Conservation (phyloP, 169 alveolate species). For the Babesia gibsoni region DNA sequence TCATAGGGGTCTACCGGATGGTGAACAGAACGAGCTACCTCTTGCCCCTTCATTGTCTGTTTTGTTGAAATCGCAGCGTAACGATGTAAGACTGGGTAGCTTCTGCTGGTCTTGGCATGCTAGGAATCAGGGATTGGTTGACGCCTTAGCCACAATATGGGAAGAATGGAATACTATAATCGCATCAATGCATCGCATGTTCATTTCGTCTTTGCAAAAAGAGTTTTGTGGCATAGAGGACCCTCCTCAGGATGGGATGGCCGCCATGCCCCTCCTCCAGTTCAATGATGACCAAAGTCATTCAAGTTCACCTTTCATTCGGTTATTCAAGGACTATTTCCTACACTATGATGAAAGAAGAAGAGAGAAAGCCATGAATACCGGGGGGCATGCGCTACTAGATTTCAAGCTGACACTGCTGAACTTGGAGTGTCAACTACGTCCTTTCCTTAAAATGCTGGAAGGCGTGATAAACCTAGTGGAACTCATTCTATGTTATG, state of each 20-base stretch:
- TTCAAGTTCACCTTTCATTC: background rate
- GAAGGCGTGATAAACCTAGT: background rate
- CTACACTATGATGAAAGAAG: background rate
- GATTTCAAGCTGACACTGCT: conserved; percentile 28
- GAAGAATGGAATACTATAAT: conserved; percentile 2
- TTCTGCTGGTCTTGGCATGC: conserved; percentile 12
- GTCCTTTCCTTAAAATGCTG: conserved; percentile 22
- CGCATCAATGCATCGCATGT: background rate
- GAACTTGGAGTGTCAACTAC: conserved; percentile 1
- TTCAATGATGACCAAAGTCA: background rate
- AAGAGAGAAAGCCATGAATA: background rate
- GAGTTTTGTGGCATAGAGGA: conserved; percentile 29
- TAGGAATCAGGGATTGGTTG: background rate
- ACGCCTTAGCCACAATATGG: background rate
- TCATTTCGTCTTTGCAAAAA: conserved; percentile 4
- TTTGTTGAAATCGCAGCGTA: background rate
- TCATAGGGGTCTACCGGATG: background rate
- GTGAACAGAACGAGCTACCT: background rate
- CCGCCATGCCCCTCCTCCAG: background rate
- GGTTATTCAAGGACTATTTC: background rate
- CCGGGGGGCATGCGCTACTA: background rate
- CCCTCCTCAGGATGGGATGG: background rate
- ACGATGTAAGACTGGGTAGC: background rate
- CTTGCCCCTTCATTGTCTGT: background rate
- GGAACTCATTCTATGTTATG: background rate